Conservation (phyloP, 2,329 filamentous ascomycete species). For the Botrytis pseudocinerea region DNA sequence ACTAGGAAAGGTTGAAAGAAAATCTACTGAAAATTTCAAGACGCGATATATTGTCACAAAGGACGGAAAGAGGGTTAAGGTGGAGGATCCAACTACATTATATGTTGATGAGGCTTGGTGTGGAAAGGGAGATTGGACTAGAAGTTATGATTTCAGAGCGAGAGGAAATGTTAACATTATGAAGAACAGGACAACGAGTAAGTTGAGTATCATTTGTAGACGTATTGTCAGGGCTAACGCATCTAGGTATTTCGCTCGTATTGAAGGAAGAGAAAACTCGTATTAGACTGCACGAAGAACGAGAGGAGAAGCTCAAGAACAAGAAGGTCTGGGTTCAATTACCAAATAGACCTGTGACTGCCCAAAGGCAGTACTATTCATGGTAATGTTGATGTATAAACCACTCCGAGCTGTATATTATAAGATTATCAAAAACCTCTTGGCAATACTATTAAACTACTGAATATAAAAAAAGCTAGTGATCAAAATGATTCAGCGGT, state of each 20-base stretch:
- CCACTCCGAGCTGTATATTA: constrained; percentile 16
- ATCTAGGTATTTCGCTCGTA: constrained; percentile 69
- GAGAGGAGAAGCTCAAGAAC: constrained; percentile 70
- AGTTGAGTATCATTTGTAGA: constrained; percentile 43
- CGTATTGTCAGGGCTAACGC: constrained; percentile 21
- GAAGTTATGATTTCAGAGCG: constrained; percentile 68
- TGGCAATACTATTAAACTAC: not conserved
- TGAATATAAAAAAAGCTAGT: not conserved
- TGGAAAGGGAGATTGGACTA: constrained; percentile 62
- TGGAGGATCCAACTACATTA: constrained; percentile 75
- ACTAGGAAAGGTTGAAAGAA: constrained; percentile 47
- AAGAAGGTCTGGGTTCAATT: constrained; percentile 84
- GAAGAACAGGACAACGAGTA: constrained; percentile 72
- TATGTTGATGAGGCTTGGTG: constrained; percentile 96
- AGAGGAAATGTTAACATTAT: constrained; percentile 70
- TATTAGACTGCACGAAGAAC: constrained; percentile 76
- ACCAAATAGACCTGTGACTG: constrained; percentile 79
- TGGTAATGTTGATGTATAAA: constrained; percentile 60
- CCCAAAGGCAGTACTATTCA: constrained; percentile 85
- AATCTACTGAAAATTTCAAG: constrained; percentile 41
- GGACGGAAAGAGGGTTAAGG: constrained; percentile 69
- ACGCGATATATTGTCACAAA: constrained; percentile 67
- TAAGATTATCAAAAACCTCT: constrained; percentile 11
- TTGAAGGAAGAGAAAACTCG: constrained; percentile 94
- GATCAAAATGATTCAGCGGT: not conserved